A percentile compares a stretch with the other conserved stretches of the same genome.
phyloP scores from a whole-genome alignment of 2,329 filamentous ascomycete species.

The Curvularia sp. region DNA sequence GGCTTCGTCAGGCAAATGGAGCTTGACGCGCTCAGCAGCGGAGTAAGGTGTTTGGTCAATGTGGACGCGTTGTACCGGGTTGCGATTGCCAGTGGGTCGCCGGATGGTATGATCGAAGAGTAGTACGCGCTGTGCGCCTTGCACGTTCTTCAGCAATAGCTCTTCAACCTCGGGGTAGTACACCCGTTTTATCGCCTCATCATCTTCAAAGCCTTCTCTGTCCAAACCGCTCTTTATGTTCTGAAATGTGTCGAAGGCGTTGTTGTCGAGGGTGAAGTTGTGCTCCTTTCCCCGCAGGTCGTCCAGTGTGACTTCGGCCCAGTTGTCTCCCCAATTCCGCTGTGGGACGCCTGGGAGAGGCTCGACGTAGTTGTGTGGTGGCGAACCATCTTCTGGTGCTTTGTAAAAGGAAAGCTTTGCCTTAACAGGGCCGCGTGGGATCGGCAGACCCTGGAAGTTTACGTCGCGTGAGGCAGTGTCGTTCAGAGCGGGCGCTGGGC shows the following conservation, averaged over 20 bases:
- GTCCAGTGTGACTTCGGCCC: constrained; percentile 64
- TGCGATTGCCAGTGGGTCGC: constrained; percentile 67
- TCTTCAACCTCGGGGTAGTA: constrained; percentile 88
- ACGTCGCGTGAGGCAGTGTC: constrained; percentile 40
- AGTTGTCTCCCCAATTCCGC: constrained; percentile 66
- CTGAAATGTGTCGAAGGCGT: constrained; percentile 74
- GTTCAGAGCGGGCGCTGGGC: constrained; percentile 31
- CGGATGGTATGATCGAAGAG: constrained; percentile 91
- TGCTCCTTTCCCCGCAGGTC: constrained; percentile 77
- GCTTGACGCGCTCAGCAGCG: constrained; percentile 69
- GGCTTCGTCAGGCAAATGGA: constrained; percentile 72
- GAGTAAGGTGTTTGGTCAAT: constrained; percentile 80
- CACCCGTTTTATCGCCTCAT: constrained; percentile 69
- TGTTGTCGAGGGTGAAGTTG: constrained; percentile 70
- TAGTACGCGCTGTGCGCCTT: constrained; percentile 70
- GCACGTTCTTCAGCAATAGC: constrained; percentile 71
- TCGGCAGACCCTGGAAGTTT: constrained; percentile 41
- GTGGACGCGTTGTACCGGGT: constrained; percentile 76
- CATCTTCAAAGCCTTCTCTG: constrained; percentile 67
- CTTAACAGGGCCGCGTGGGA: constrained; percentile 37
- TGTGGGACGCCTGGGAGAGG: constrained; percentile 67
- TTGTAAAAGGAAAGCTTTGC: constrained; percentile 42
- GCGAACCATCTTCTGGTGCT: constrained; percentile 36
- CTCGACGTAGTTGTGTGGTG: constrained; percentile 63
- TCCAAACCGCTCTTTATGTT: constrained; percentile 63